A percentile compares a stretch with the other conserved stretches of the same genome.
phyloP scores from a whole-genome alignment of 805 yeast genomes.

The Wickerhamomyces queroliae region DNA sequence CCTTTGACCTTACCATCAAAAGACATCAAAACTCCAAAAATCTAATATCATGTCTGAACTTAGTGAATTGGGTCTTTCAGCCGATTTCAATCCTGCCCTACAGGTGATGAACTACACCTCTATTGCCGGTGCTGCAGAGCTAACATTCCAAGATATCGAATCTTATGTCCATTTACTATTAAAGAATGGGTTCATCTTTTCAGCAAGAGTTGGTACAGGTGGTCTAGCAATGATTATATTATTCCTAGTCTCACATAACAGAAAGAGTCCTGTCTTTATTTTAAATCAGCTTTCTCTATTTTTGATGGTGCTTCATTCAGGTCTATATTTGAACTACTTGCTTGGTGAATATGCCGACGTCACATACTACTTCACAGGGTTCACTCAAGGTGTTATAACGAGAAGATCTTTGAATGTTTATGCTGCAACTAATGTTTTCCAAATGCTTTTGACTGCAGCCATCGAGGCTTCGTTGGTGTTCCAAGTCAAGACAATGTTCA shows the following conservation, averaged over 20 bases:
- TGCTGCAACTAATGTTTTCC: constrained; percentile 58
- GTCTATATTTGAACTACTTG: constrained; percentile 49
- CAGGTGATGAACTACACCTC: constrained; percentile 35
- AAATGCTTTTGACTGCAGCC: constrained; percentile 50
- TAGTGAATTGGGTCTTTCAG: constrained; percentile 2
- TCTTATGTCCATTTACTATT: constrained; percentile 25
- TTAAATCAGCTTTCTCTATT: constrained; percentile 60
- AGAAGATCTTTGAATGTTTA: constrained; percentile 37
- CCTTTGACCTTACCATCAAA: background rate
- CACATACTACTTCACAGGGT: constrained; percentile 41
- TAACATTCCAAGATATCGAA: constrained; percentile 39
- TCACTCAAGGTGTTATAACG: constrained; percentile 32
- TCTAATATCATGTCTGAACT: background rate
- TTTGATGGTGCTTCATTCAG: constrained; percentile 52
- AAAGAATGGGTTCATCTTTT: constrained; percentile 42
- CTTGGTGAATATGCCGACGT: constrained; percentile 46
- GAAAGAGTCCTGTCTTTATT: constrained; percentile 64
- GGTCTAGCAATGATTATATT: constrained; percentile 39
- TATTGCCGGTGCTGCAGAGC: constrained; percentile 30
- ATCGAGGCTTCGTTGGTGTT: constrained; percentile 63
- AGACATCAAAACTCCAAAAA: background rate
- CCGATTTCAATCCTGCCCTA: constrained; percentile 18
- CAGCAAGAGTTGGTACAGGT: constrained; percentile 55
- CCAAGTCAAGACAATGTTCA: constrained; percentile 70
- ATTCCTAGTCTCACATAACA: constrained; percentile 44